These are phyloP conservation scores for Penicillium antarcticum DNA, from an alignment of 495 filamentous ascomycete species.

Conservation along the genomic window DNA sequence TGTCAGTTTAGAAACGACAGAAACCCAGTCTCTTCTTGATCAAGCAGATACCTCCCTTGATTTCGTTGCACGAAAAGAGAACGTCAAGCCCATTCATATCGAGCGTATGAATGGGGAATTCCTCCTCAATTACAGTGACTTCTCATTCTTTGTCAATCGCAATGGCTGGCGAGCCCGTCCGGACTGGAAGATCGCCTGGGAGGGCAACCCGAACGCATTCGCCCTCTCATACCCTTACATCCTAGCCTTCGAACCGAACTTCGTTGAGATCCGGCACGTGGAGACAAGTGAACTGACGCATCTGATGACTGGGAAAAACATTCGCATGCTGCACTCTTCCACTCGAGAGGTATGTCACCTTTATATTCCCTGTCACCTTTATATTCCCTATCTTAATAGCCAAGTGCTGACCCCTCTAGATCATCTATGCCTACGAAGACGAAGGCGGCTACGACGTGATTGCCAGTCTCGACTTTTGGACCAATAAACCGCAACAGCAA, in stretches of 20 bases:
- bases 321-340: slow-evolving; percentile 93
- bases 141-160: slow-evolving; percentile 97
- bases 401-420: slow-evolving; percentile 48
- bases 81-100: slow-evolving; percentile 94
- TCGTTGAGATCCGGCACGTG: slow-evolving; percentile 93
- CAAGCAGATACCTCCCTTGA: slow-evolving; percentile 98
- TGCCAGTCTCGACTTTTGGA: slow-evolving; percentile 95
- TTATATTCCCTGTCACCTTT: slow-evolving; percentile 15
- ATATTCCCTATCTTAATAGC: background rate
- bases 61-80: slow-evolving; percentile 90
- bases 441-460: slow-evolving; percentile 90
- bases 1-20: slow-evolving; percentile 92
- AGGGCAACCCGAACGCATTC: slow-evolving; percentile 86
- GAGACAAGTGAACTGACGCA: slow-evolving; percentile 87
- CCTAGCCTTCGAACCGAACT: slow-evolving; percentile 96
- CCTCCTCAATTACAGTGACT: slow-evolving; percentile 95
- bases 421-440: slow-evolving; percentile 95
- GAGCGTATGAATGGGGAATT: slow-evolving; percentile 96
- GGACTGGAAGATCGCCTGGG: slow-evolving; percentile 97
- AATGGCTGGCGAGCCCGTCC: slow-evolving; percentile 95
- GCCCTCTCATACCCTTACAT: slow-evolving; percentile 95
- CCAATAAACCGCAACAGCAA: slow-evolving; percentile 46
- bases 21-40: slow-evolving; percentile 94
- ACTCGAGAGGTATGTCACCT: slow-evolving; percentile 81
- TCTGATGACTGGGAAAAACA: slow-evolving; percentile 92